Evolutionary conservation across 192 early-diverging fungal genomes (phyloP).

Genomic region (Endogone sp.): DNA sequence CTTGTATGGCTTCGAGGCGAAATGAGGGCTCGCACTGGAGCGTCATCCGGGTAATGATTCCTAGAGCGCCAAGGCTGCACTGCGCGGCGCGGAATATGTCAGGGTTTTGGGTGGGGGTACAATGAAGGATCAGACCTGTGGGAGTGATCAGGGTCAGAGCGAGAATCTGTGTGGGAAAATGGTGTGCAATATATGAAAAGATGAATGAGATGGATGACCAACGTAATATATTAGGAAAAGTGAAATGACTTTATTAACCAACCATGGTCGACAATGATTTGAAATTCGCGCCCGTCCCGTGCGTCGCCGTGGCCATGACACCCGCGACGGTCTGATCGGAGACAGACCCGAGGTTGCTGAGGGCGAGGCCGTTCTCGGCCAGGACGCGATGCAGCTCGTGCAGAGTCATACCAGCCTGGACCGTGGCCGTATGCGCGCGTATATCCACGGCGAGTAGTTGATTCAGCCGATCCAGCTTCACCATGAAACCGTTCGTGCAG

Average conservation of each 20-base stretch:
- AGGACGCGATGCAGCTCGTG: conserved; percentile 55
- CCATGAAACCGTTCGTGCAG: conserved; percentile 58
- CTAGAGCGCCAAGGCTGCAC: conserved; percentile 65
- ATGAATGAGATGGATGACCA: background rate
- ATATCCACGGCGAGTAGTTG: conserved; percentile 45
- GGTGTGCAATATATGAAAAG: background rate
- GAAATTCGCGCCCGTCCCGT: conserved; percentile 65
- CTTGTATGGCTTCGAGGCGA: conserved; percentile 61
- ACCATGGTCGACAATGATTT: conserved; percentile 56
- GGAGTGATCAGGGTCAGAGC: conserved; percentile 63
- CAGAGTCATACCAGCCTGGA: conserved; percentile 63
- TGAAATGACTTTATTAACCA: conserved; percentile 10
- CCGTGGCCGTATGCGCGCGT: conserved; percentile 43
- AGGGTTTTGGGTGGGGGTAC: conserved; percentile 33
- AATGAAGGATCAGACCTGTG: conserved; percentile 41
- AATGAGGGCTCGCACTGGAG: conserved; percentile 65
- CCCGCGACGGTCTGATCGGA: conserved; percentile 74
- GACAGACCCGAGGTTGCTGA: conserved; percentile 69
- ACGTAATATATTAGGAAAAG: background rate
- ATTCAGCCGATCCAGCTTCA: conserved; percentile 67
- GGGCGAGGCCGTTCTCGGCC: conserved; percentile 49
- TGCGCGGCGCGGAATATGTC: conserved; percentile 66
- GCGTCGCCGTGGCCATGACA: conserved; percentile 67
- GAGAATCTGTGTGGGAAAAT: conserved; percentile 28
- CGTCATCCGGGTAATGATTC: conserved; percentile 63